Evolutionary conservation across 1,284 basidiomycete genomes (phyloP).

Genomic region (Coriolopsis trogii): DNA sequence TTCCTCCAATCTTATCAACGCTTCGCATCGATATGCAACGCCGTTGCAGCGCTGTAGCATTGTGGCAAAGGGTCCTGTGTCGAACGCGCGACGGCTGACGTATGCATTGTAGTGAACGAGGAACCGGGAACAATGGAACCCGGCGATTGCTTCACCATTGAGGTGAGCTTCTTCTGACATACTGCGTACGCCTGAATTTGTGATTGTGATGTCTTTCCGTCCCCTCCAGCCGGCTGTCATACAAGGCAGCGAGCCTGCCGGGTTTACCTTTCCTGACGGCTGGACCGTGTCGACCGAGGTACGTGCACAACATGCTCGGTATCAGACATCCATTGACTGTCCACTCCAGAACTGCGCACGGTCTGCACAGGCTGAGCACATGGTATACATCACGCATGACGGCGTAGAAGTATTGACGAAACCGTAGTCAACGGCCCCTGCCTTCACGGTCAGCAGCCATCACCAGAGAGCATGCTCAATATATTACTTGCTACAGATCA

Average conservation of each 20-base stretch:
- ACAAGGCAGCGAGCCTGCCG: slow-evolving; percentile 67
- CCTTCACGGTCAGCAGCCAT: not conserved
- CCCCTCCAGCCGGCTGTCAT: slow-evolving; percentile 68
- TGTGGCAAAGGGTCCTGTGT: not conserved
- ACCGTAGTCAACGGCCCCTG: too few species aligned
- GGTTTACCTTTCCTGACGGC: slow-evolving; percentile 84
- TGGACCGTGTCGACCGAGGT: slow-evolving; percentile 88
- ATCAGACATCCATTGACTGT: not conserved
- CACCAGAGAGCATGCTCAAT: not conserved
- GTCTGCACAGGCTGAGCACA: slow-evolving; percentile 87
- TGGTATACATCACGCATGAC: slow-evolving; percentile 78
- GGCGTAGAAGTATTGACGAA: slow-evolving; percentile 69
- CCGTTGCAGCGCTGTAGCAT: too few species aligned
- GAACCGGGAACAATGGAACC: slow-evolving; percentile 79
- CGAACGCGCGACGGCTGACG: not conserved
- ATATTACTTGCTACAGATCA: slow-evolving; percentile 5
- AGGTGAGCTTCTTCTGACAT: slow-evolving; percentile 45
- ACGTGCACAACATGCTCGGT: slow-evolving; percentile 23
- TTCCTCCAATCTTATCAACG: not conserved
- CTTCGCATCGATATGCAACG: not conserved
- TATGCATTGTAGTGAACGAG: slow-evolving; percentile 60
- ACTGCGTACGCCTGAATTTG: not conserved
- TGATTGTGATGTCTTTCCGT: not conserved
- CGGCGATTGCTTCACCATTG: slow-evolving; percentile 90
- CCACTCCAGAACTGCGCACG: slow-evolving; percentile 66